phyloP scores from a whole-genome alignment of 2,329 filamentous ascomycete genomes.

The Apiospora phragmitis region DNA sequence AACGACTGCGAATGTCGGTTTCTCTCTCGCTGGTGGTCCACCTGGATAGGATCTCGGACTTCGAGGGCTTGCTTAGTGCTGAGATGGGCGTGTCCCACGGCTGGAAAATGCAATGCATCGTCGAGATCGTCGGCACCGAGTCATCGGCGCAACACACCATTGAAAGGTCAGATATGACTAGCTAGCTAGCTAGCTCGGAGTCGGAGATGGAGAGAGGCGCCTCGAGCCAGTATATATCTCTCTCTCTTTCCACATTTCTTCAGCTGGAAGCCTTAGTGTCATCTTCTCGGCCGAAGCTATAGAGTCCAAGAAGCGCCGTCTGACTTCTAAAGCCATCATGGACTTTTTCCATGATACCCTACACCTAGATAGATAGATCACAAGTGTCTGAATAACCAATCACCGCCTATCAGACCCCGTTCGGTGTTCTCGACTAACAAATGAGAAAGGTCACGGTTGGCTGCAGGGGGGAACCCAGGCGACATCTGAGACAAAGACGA shows the following conservation, averaged over 20 bases:
- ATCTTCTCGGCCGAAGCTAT: conserved; percentile 1
- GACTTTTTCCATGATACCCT: background rate
- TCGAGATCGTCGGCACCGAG: background rate
- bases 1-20: background rate
- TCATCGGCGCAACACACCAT: background rate
- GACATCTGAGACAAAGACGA: background rate
- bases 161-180: background rate
- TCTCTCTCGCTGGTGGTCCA: background rate
- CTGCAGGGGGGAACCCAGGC: background rate
- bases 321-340: background rate
- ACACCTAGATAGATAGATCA: background rate
- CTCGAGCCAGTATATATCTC: background rate
- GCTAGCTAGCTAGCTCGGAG: background rate
- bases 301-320: background rate
- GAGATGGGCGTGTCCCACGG: background rate
- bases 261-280: background rate
- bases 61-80: background rate
- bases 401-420: background rate
- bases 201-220: background rate
- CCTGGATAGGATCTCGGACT: background rate
- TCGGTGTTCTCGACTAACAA: background rate
- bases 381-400: background rate
- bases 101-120: background rate
- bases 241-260: background rate
- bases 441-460: background rate